Evolutionary conservation across 306 rosid species (phyloP), one percentile per base, ranked within the genome.

Genomic region (Corylus avellana): DNA sequence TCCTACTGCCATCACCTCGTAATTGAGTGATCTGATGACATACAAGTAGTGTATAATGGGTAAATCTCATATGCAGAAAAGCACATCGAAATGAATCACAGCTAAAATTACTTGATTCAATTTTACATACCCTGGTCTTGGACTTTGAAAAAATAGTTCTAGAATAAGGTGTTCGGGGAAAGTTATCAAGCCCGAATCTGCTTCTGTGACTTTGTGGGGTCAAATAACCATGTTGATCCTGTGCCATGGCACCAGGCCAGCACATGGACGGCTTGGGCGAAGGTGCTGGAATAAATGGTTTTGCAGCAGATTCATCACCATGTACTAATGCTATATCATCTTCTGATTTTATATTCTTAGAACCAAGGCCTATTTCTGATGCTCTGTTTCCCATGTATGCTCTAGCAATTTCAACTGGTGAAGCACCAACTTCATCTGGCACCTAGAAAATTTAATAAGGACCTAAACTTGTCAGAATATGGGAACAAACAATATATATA

Each of bases 191-290:
- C 55, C 95, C 92, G 70, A 72, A 83, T 87, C 89, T 84, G 57
- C 86, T 89, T 69, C 90, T 86, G 73, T 90, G 95, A 85, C 83
- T 85, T 74, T 85, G 90, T 17, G 97, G 97, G 61, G 97, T 91
- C 78, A 72, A 22, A 77, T 89, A 90, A 80, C 85, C 80, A 61
- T 56, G 78, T 22, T 74, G 81, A 84, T 89, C 88, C 62, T 85
- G 87, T 76, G 86, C 85, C 86, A 95, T 80, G 74, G 92, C 87
- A 73, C 98, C 98, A 20, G 98, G 98, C 98, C 98, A 92, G 80
- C 90, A 86, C 78, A 87, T 68, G 55, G 95, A 82, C 1, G 86
- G 80, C 87, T 80, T 91, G 56, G 86, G 83, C 18, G 85, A 79
- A 72, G 91, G 84, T 48, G 87, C 78, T 66, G 87, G 91, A 77